Conservation (phyloP, 495 filamentous ascomycete species). For the Penicillium daleae region DNA sequence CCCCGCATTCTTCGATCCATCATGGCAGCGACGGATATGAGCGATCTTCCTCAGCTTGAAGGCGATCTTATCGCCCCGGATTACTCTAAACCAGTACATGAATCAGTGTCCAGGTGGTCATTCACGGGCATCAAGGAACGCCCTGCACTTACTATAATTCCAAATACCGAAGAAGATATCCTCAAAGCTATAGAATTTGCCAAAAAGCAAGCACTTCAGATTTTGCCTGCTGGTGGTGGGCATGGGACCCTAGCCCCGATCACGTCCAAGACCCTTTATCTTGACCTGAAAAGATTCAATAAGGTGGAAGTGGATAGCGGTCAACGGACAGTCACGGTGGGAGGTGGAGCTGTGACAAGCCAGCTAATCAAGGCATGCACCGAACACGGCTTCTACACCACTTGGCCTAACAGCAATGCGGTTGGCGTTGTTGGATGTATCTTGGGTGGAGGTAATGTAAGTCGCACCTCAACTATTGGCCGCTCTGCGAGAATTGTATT, state of each 20-base stretch:
- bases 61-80: neutral
- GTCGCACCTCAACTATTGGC: neutral
- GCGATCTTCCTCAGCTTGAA: neutral
- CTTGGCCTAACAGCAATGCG: neutral
- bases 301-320: neutral
- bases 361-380: neutral
- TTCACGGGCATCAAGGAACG: neutral
- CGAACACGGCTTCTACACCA: neutral
- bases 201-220: neutral
- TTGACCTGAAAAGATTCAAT: neutral
- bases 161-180: neutral
- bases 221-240: neutral
- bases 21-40: neutral
- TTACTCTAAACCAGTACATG: neutral
- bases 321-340: neutral
- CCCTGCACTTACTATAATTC: neutral
- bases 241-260: neutral
- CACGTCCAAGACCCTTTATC: neutral
- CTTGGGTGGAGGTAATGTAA: neutral
- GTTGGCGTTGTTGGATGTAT: neutral
- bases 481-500: neutral
- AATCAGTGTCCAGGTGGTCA: neutral
- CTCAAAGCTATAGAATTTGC: neutral
- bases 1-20: neutral
- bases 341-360: neutral